These are phyloP conservation scores for Pythium monospermum DNA, from an alignment of 352 stramenopile genomes.

Conservation along the genomic window DNA sequence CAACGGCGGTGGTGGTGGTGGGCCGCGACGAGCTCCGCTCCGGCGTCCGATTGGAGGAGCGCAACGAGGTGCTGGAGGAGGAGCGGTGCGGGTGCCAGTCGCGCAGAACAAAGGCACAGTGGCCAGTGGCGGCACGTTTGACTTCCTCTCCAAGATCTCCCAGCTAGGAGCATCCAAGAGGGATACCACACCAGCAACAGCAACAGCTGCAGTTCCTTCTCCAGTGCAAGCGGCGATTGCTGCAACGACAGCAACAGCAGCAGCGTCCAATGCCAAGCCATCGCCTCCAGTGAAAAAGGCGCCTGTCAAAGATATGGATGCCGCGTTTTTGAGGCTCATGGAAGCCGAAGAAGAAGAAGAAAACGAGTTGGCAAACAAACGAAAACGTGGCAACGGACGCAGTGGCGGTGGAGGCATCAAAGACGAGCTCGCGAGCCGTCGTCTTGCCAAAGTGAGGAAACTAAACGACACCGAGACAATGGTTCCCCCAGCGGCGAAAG, in stretches of 20 bases:
- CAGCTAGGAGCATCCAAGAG: slow-evolving; percentile 26
- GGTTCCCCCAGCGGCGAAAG: neutral
- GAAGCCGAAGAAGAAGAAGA: slow-evolving; percentile 66
- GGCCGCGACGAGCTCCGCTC: slow-evolving; percentile 16
- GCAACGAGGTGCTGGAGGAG: slow-evolving; percentile 19
- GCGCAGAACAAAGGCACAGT: slow-evolving; percentile 65
- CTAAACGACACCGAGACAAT: slow-evolving; percentile 14
- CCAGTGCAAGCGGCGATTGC: too few relatives aligned
- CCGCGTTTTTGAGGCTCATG: slow-evolving; percentile 71
- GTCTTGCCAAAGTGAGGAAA: slow-evolving; percentile 21
- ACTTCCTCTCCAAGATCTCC: slow-evolving; percentile 83
- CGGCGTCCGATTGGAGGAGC: slow-evolving; percentile 20
- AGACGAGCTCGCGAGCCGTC: slow-evolving; percentile 48
- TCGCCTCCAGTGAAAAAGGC: slow-evolving; percentile 3
- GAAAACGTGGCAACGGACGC: slow-evolving; percentile 46
- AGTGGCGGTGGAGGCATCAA: too few relatives aligned
- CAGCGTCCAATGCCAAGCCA: neutral
- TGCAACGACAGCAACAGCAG: neutral
- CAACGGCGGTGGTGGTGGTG: neutral
- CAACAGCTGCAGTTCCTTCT: slow-evolving; percentile 14
- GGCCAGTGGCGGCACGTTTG: slow-evolving; percentile 73
- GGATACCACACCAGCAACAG: slow-evolving; percentile 10
- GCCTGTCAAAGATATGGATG: slow-evolving; percentile 52
- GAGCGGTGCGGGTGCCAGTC: slow-evolving; percentile 17
- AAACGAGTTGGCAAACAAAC: slow-evolving; percentile 37